Conservation (phyloP, 176 grass and related monocot species). For the Avena sativa region DNA sequence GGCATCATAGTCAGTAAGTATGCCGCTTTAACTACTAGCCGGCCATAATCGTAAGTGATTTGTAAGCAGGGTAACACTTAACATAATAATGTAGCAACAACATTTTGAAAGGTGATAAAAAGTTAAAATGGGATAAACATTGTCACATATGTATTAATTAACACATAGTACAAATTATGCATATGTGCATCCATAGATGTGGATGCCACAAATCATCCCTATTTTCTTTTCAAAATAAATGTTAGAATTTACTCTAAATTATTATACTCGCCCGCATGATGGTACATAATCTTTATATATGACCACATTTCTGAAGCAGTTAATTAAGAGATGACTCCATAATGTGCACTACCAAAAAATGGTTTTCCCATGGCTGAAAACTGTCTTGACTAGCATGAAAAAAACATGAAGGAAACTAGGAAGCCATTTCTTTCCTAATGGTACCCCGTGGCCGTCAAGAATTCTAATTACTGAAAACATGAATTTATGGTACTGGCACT, state of each 20-base stretch:
- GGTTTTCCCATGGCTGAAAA: too few species aligned
- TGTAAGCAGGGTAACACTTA: not conserved
- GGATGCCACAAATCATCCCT: too few species aligned
- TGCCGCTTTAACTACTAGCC: too few species aligned
- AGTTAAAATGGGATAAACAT: not conserved
- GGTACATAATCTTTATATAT: not conserved
- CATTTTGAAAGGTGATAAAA: not conserved
- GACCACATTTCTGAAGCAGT: not conserved
- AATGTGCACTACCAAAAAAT: too few species aligned
- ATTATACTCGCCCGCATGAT: too few species aligned
- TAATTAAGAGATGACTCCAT: too few species aligned
- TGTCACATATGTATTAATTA: too few species aligned
- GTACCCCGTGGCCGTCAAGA: not conserved
- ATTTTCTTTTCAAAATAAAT: too few species aligned
- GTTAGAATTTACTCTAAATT: too few species aligned
- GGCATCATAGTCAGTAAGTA: not conserved
- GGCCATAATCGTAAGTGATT: too few species aligned
- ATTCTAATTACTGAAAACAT: not conserved
- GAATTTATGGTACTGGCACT: not conserved
- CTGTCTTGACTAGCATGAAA: not conserved
- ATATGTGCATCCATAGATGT: too few species aligned
- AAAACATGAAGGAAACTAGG: not conserved
- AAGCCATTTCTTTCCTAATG: not conserved
- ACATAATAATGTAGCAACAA: not conserved
- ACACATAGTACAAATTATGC: too few species aligned